Evolutionary conservation across 2,329 filamentous ascomycete genomes (phyloP), one percentile per base, ranked within the genome.

Genomic region (Fusarium kyushuense): DNA sequence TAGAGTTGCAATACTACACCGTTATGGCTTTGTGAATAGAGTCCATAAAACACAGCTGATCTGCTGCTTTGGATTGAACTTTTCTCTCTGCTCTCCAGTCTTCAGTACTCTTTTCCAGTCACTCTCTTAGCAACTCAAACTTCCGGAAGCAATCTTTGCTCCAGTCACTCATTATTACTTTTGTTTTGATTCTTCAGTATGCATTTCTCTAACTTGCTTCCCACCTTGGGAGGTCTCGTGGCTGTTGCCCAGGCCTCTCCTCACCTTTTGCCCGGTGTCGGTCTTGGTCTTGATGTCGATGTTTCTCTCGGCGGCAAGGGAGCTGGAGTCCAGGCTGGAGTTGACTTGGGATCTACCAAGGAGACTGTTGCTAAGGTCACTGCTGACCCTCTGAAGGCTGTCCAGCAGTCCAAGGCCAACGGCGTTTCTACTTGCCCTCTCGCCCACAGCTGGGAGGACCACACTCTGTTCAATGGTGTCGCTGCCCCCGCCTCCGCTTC

Each of bases 101-200:
- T 48, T 49, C 46, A 58, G 29, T 48, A 63, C 52, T 54, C 61
- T 55, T 25, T 25, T 41, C 38, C 33, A 62, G 60, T 69, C 67
- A 71, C 67, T 70, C 67, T 56, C 60, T 67, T 65, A 51, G 19
- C 30, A 23, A 41, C 13, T 25, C 30, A 23, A 51, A 27, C 17
- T 48, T 64, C 62, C 32, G 67, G 67, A 56, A 46, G 54, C 63
- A 42, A 29, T 58, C 21, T 51, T 54, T 58, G 62, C 67, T 71
- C 67, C 49, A 70, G 67, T 70, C 67, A 70, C 49, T 70, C 67
- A 41, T 62, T 70, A 68, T 58, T 21, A 56, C 62, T 69, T 51
- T 65, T 67, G 56, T 67, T 55, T 54, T 64, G 52, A 32, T 53
- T 13, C 32, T 32, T 36, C 49, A 59, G 29, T 27, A 67, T 70